Base-by-base conservation (phyloP, 371 early-diverging fungal genomes). In the Parasitella parasitica region DNA sequence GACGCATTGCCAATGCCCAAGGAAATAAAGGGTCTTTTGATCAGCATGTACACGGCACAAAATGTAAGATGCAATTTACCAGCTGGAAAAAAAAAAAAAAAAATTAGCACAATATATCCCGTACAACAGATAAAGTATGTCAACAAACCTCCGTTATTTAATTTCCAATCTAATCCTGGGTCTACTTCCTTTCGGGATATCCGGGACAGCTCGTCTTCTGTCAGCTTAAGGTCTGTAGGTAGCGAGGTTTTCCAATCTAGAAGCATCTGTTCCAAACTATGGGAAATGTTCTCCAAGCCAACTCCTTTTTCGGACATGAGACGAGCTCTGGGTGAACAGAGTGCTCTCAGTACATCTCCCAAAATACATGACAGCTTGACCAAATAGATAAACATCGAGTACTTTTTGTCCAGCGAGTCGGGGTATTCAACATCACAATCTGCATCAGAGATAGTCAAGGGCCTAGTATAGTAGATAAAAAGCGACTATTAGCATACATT, bases 381-480 rank as follows among this genome's bases (percentile, higher is more conserved):
- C n/a, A 73, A 26, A 30, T 71, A 36, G 0, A 57, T 38, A 22
- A 78, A 71, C 9, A 57, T 41, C 13, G 26, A 15, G 22, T 67
- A 67, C 9, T 63, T 54, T 2, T 37, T 38, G 22, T 64, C 58
- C 36, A 63, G 48, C 2, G 46, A 4, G 13, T 66, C 61, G 18
- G 69, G 64, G 16, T 66, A 66, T 13, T 78, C 78, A 20, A 75
- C 56, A 63, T 78, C 76, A 34, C 78, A 78, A 56, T 78, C 78
- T 4, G 76, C 76, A 60, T 78, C 78, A 2, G 71, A 69, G 26
- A 78, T 70, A 6, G 68, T 68, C 36, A 78, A 39, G 0, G 78
- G 78, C 60, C 78, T 78, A 60, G 9, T 6, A 2, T n/a, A n/a
- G n/a, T n/a, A n/a, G n/a, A n/a, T n/a, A n/a, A n/a, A n/a, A n/a